A percentile compares a stretch with the other conserved stretches of the same genome.
Conservation (phyloP, 2,329 filamentous ascomycete genomes). For the Fonsecaea pugnacius region DNA sequence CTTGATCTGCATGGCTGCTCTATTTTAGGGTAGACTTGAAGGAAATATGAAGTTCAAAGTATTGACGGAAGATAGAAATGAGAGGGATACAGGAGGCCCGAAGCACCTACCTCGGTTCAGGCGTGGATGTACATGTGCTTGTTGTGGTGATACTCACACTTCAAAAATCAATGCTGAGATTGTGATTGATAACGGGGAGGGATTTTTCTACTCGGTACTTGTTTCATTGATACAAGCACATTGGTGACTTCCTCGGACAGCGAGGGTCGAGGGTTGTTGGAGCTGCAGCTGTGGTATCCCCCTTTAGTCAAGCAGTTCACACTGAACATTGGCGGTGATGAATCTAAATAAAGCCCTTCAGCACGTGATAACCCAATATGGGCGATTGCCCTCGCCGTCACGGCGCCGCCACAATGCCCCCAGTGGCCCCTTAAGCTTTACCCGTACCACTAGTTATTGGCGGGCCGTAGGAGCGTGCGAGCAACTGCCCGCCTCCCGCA, state of each 20-base stretch:
- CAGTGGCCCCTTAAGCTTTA: slow-evolving; percentile 13
- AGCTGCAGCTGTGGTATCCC: background rate
- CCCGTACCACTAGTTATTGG: background rate
- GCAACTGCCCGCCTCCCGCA: slow-evolving; percentile 13
- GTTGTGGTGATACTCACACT: background rate
- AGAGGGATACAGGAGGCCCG: background rate
- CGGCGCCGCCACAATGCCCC: slow-evolving; percentile 2
- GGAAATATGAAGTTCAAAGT: slow-evolving; percentile 1
- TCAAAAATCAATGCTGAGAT: background rate
- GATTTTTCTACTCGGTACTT: background rate
- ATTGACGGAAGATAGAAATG: background rate
- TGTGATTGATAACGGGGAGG: background rate
- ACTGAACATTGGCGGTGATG: background rate
- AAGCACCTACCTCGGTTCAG: slow-evolving; percentile 17
- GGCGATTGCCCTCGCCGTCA: background rate
- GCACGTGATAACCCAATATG: background rate
- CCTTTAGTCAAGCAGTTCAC: background rate
- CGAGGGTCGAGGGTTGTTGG: background rate
- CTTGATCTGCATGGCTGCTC: slow-evolving; percentile 33
- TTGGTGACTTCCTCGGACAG: background rate
- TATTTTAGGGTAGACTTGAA: background rate
- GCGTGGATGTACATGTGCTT: slow-evolving; percentile 7
- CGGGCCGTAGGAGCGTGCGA: background rate
- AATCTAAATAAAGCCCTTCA: background rate
- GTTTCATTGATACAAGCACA: background rate